phyloP scores from a whole-genome alignment of 257 asterid genomes.

The Lycium ferocissimum region DNA sequence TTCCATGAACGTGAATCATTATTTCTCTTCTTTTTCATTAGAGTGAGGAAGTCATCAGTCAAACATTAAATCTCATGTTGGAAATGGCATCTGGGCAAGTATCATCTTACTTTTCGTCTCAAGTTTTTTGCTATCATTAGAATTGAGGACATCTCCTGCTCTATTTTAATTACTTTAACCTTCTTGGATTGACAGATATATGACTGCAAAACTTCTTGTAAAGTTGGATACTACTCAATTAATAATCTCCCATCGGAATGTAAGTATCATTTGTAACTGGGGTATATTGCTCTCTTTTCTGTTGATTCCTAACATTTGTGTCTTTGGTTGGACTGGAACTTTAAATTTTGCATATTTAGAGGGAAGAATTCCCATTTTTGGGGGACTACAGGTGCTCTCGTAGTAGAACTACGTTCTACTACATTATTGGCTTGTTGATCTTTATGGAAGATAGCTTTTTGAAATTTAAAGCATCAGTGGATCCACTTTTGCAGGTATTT shows the following conservation, averaged over 20 bases:
- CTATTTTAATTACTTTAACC: neutral
- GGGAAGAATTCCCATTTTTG: conserved; percentile 93
- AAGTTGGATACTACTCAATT: conserved; percentile 93
- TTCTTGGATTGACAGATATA: conserved; percentile 62
- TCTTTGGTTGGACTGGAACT: conserved; percentile 21
- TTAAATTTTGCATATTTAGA: conserved; percentile 47
- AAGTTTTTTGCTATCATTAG: neutral
- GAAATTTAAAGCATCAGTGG: conserved; percentile 94
- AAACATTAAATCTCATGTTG: conserved; percentile 85
- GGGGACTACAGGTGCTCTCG: conserved; percentile 85
- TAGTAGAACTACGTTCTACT: conserved; percentile 92
- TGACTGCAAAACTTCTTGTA: conserved; percentile 95
- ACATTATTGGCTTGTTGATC: conserved; percentile 87
- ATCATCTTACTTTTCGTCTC: conserved; percentile 32
- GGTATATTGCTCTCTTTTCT: neutral
- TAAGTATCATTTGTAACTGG: conserved; percentile 44
- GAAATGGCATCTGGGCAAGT: conserved; percentile 98
- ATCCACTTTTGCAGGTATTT: conserved; percentile 79
- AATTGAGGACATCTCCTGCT: neutral
- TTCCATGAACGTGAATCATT: conserved; percentile 4
- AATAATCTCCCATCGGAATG: conserved; percentile 83
- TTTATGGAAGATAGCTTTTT: conserved; percentile 84
- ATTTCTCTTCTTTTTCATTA: conserved; percentile 40
- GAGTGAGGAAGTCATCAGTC: conserved; percentile 92
- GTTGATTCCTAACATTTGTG: conserved; percentile 19